Evolutionary conservation across 2,329 filamentous ascomycete species (phyloP).

Genomic region (Dendrostoma leiphaemia): DNA sequence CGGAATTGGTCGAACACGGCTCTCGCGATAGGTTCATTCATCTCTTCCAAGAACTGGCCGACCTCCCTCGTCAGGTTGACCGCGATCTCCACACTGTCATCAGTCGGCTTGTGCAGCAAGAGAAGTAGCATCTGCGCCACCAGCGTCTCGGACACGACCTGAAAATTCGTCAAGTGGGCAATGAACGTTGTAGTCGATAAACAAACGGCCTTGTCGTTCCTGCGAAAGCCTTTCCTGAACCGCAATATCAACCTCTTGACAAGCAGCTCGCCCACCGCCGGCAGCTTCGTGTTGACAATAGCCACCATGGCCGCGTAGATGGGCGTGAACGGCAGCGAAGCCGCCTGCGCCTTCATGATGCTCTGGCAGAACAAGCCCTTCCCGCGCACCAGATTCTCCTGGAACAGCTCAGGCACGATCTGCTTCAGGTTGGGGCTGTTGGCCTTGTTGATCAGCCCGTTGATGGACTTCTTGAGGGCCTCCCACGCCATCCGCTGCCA

Average conservation of each 20-base stretch:
- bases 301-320: conserved; percentile 96
- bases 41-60: conserved; percentile 90
- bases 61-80: conserved; percentile 91
- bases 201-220: conserved; percentile 96
- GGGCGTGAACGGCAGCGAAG: conserved; percentile 91
- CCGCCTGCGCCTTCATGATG: conserved; percentile 98
- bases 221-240: conserved; percentile 91
- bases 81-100: conserved; percentile 96
- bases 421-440: conserved; percentile 97
- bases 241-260: conserved; percentile 83
- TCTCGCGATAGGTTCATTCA: conserved; percentile 84
- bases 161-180: conserved; percentile 92
- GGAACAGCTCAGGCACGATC: conserved; percentile 93
- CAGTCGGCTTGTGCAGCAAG: conserved; percentile 91
- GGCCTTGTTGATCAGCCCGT: conserved; percentile 98
- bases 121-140: conserved; percentile 89
- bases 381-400: conserved; percentile 88
- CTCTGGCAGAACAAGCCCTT: conserved; percentile 90
- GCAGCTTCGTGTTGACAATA: conserved; percentile 96
- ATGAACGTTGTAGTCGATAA: conserved; percentile 91
- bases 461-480: conserved; percentile 97
- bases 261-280: conserved; percentile 88
- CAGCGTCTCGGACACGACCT: conserved; percentile 91
- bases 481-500: conserved; percentile 99
- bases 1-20: conserved; percentile 95